Percentiles rank a stretch among this genome's conserved stretches.
Conservation (phyloP, 140 eudicot genomes). For the Bidens hawaiensis region DNA sequence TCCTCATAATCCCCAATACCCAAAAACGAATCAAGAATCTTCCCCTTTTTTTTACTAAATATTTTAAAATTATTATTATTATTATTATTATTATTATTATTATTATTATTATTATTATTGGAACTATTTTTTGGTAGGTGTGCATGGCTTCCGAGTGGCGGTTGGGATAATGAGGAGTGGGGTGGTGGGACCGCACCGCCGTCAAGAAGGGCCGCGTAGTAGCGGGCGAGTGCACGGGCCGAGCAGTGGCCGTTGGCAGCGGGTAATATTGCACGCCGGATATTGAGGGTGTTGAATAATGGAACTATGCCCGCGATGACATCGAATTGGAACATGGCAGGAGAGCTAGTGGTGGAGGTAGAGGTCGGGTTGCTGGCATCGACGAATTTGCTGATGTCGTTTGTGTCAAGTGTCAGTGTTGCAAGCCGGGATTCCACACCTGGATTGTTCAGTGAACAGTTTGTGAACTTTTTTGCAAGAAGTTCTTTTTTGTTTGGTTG, state of each 20-base stretch:
- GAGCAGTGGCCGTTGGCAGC: conserved; percentile 94
- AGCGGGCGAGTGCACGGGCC: conserved; percentile 96
- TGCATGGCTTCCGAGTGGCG: conserved; percentile 68
- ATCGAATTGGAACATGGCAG: conserved; percentile 51
- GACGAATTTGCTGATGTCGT: conserved; percentile 46
- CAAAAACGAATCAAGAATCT: conserved; percentile 66
- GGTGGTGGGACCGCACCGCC: conserved; percentile 60
- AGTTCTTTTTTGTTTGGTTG: no score
- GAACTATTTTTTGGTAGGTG: conserved; percentile 60
- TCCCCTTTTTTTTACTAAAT: conserved; percentile 35
- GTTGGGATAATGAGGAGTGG: conserved; percentile 63
- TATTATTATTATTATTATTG: conserved; percentile 26
- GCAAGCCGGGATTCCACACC: conserved; percentile 98
- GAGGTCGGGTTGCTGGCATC: conserved; percentile 38
- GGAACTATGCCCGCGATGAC: conserved; percentile 63
- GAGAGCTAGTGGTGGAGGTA: conserved; percentile 14
- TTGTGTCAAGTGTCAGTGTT: conserved; percentile 68
- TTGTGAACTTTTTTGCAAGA: no score
- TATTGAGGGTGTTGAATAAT: conserved; percentile 56
- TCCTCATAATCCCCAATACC: conserved; percentile 75
- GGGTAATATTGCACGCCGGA: conserved; percentile 87
- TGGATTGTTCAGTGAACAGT: conserved; percentile 11
- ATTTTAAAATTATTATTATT: conserved; percentile 21
- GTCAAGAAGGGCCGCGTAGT: conserved; percentile 82
- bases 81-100: conserved; percentile 13